These are phyloP conservation scores for Fusarium liriodendri DNA, from an alignment of 2,329 filamentous ascomycete species.

Conservation along the genomic window DNA sequence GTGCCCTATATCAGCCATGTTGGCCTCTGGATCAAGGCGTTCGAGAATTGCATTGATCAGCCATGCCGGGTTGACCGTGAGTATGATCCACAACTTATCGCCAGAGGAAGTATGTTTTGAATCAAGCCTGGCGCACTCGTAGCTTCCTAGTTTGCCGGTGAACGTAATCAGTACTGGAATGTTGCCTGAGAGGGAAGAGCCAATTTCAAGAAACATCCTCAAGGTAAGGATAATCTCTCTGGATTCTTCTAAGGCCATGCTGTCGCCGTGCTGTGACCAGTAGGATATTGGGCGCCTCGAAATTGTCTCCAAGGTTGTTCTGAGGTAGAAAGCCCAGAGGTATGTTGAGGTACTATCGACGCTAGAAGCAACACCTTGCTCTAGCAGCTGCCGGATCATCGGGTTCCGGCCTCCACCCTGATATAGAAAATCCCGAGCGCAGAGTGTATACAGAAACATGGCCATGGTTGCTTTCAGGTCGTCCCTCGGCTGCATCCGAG, in stretches of 20 bases:
- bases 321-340: not conserved
- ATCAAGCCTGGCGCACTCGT: no score
- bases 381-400: not conserved
- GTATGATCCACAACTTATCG: no score
- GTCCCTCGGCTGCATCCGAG: not conserved
- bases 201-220: not conserved
- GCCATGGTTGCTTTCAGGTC: not conserved
- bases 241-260: not conserved
- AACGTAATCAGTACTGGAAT: not conserved
- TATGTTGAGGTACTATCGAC: not conserved
- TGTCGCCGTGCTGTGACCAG: no score
- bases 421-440: no score
- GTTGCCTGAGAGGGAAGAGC: not conserved
- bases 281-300: no score
- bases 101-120: no score
- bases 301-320: not conserved
- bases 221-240: not conserved
- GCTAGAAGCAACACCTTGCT: not conserved
- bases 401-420: not conserved
- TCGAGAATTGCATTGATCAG: not conserved
- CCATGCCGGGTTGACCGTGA: not conserved
- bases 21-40: not conserved
- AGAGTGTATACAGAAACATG: no score
- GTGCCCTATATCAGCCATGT: not conserved
- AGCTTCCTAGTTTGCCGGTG: no score